Evolutionary conservation across 2,329 filamentous ascomycete genomes (phyloP).

Genomic region (Dactylellina drechsleri): DNA sequence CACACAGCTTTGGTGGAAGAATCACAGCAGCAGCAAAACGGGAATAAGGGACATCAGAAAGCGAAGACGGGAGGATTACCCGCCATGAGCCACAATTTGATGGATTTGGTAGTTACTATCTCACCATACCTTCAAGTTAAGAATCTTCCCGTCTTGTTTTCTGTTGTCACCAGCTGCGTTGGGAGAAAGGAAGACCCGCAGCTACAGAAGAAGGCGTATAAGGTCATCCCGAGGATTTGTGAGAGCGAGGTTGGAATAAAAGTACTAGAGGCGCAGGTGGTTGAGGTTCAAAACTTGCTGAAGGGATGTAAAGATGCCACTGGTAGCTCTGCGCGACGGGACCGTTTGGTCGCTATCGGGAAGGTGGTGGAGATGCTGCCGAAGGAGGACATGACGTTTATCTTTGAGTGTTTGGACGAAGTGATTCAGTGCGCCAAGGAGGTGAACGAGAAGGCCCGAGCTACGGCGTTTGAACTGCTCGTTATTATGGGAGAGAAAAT

Average conservation of each 20-base stretch:
- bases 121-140: constrained; percentile 89
- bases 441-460: constrained; percentile 92
- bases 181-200: constrained; percentile 85
- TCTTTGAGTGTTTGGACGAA: constrained; percentile 88
- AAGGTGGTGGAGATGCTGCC: constrained; percentile 83
- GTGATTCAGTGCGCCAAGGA: constrained; percentile 97
- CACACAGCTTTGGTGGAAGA: constrained; percentile 73
- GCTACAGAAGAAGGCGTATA: constrained; percentile 98
- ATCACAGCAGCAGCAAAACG: constrained; percentile 10
- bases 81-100: constrained; percentile 90
- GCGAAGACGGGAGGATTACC: constrained; percentile 80
- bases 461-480: constrained; percentile 87
- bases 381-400: constrained; percentile 84
- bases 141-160: constrained; percentile 85
- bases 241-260: constrained; percentile 79
- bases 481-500: constrained; percentile 89
- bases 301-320: constrained; percentile 83
- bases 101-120: constrained; percentile 97
- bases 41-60: constrained; percentile 66
- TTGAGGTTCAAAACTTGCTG: constrained; percentile 83
- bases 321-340: constrained; percentile 83
- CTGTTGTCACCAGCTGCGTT: constrained; percentile 84
- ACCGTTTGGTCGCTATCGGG: constrained; percentile 83
- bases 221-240: constrained; percentile 89
- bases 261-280: constrained; percentile 79